Percentiles rank a stretch among this genome's conserved stretches.
Evolutionary conservation across 805 yeast species (phyloP).

Genomic region (Barnettozyma californica): DNA sequence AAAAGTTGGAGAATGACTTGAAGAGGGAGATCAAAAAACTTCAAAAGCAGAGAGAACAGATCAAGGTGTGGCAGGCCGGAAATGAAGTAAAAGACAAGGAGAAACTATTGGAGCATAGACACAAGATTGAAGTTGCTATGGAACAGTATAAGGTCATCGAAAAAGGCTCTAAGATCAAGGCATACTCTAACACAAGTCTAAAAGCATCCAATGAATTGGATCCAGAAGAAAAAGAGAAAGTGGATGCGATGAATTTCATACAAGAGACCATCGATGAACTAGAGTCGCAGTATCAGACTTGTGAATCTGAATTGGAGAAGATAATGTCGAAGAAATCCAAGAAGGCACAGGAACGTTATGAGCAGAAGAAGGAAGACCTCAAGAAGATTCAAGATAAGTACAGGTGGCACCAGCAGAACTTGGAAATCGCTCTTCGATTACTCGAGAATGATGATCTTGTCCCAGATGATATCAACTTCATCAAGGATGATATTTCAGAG

Average conservation of each 20-base stretch:
- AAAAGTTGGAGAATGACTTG: constrained; percentile 84
- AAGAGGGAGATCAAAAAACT: constrained; percentile 92
- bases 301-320: constrained; percentile 67
- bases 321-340: constrained; percentile 52
- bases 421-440: constrained; percentile 72
- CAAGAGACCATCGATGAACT: constrained; percentile 72
- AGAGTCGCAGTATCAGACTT: constrained; percentile 67
- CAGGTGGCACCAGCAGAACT: constrained; percentile 68
- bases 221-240: constrained; percentile 75
- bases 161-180: constrained; percentile 86
- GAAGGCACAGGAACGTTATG: constrained; percentile 45
- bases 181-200: constrained; percentile 86
- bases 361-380: constrained; percentile 55
- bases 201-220: constrained; percentile 58
- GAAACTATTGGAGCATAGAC: constrained; percentile 67
- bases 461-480: constrained; percentile 66
- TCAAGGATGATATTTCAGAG: constrained; percentile 85
- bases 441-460: constrained; percentile 78
- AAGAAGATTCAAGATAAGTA: constrained; percentile 64
- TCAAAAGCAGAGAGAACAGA: constrained; percentile 90
- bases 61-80: constrained; percentile 89
- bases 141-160: constrained; percentile 94
- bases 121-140: constrained; percentile 74
- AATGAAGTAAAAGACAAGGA: constrained; percentile 88
- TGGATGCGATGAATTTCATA: constrained; percentile 65